Conservation (phyloP, 352 stramenopile species). For the Phytopythium sindhum region DNA sequence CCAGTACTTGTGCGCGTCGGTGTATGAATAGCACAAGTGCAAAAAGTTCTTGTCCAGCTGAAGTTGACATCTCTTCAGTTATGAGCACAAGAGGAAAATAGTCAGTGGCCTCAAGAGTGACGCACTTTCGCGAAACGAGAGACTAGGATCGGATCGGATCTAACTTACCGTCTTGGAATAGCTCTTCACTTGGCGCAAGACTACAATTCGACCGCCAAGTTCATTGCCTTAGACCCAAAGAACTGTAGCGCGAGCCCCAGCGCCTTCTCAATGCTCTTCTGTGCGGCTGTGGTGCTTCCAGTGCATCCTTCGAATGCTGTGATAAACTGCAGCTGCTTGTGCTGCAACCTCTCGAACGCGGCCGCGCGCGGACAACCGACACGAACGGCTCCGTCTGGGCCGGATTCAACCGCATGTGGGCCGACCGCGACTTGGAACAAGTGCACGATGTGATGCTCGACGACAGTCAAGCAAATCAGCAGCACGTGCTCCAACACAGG, state of each 20-base stretch:
- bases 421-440: constrained; percentile 17
- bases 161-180: not conserved
- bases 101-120: too few relatives aligned
- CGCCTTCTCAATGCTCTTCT: constrained; percentile 56
- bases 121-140: too few relatives aligned
- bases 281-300: constrained; percentile 28
- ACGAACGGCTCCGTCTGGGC: not conserved
- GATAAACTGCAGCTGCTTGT: constrained; percentile 62
- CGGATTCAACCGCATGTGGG: not conserved
- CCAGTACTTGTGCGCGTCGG: too few relatives aligned
- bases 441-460: constrained; percentile 52
- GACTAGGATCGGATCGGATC: too few relatives aligned
- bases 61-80: too few relatives aligned
- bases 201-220: constrained; percentile 10
- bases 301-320: constrained; percentile 68
- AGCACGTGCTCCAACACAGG: constrained; percentile 45
- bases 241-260: constrained; percentile 57
- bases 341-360: constrained; percentile 45
- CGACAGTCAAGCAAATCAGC: constrained; percentile 31
- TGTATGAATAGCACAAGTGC: too few relatives aligned
- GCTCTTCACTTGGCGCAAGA: not conserved
- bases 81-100: not conserved
- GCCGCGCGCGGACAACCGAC: constrained; percentile 12
- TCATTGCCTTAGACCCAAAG: constrained; percentile 30
- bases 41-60: too few relatives aligned